Evolutionary conservation across 148 eudicot genomes (phyloP).

Genomic region (Vaccinium darrowii): DNA sequence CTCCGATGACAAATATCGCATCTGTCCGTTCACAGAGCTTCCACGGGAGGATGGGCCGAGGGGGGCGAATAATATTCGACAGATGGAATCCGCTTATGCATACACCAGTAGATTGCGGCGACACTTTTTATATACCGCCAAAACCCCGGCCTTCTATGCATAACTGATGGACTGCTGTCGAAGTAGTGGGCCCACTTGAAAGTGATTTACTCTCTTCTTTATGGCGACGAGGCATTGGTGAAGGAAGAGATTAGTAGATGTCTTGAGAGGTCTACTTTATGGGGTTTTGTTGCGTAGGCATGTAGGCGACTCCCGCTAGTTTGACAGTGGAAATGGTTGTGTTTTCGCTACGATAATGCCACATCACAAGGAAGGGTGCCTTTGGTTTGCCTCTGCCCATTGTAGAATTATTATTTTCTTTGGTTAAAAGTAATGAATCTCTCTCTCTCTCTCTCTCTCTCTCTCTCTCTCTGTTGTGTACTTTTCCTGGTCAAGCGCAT

Average conservation of each 20-base stretch:
- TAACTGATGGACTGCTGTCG: conserved; percentile 2
- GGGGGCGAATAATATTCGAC: conserved; percentile 89
- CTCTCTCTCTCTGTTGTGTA: neutral
- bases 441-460: conserved; percentile 3
- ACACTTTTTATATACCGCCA: conserved; percentile 55
- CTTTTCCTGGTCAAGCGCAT: too few species aligned
- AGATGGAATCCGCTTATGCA: conserved; percentile 89
- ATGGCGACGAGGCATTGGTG: neutral
- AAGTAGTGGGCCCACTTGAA: neutral
- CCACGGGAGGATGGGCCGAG: conserved; percentile 91
- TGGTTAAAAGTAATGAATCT: neutral
- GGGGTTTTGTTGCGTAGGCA: conserved; percentile 11
- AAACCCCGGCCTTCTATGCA: conserved; percentile 47
- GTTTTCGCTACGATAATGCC: conserved; percentile 1
- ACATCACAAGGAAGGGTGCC: neutral
- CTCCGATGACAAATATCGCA: conserved; percentile 31
- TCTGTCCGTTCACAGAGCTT: conserved; percentile 37
- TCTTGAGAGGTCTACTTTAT: neutral
- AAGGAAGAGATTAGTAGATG: neutral
- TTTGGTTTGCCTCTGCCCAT: conserved; percentile 16
- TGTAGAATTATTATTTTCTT: conserved; percentile 20
- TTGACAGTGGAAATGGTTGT: conserved; percentile 14
- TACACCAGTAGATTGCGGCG: conserved; percentile 53
- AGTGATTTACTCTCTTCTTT: neutral
- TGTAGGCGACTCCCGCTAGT: conserved; percentile 1